Conservation (phyloP, 2,329 filamentous ascomycete species). For the Ophidiomyces ophidiicola region DNA sequence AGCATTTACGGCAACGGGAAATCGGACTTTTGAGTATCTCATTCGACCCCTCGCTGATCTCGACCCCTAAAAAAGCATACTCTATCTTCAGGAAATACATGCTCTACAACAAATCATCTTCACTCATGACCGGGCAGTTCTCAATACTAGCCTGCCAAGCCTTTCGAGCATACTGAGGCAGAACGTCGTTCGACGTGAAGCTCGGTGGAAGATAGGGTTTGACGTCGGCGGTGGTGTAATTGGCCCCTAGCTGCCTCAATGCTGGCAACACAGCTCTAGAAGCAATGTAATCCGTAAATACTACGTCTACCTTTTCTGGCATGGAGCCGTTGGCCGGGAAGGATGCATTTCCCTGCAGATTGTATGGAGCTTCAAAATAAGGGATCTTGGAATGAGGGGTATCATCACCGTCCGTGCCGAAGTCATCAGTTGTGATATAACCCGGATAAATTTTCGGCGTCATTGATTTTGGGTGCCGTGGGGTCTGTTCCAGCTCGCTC, state of each 20-base stretch:
- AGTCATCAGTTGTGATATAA: constrained; percentile 25
- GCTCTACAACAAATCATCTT: neutral
- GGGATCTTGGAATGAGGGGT: constrained; percentile 23
- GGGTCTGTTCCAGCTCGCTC: constrained; percentile 14
- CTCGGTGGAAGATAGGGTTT: constrained; percentile 21
- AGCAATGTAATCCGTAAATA: constrained; percentile 20
- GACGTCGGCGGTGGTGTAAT: constrained; percentile 22
- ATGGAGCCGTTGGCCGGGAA: constrained; percentile 18
- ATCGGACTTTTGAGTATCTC: no score
- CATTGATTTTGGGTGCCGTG: constrained; percentile 18
- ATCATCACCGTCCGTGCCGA: constrained; percentile 26
- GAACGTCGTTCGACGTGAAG: constrained; percentile 23
- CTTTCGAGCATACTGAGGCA: constrained; percentile 25
- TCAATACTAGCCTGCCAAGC: constrained; percentile 16
- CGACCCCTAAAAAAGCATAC: no score
- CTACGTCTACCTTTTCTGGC: constrained; percentile 19
- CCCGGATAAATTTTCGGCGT: constrained; percentile 16
- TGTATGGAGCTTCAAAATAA: constrained; percentile 18
- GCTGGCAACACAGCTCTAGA: constrained; percentile 17
- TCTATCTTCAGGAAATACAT: no score
- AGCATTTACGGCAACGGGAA: no score
- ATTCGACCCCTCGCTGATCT: no score
- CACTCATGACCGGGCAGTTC: constrained; percentile 12
- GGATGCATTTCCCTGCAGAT: constrained; percentile 25
- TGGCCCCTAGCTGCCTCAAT: constrained; percentile 19